phyloP scores from a whole-genome alignment of 2,329 filamentous ascomycete species.

The Beauveria brongniartii region DNA sequence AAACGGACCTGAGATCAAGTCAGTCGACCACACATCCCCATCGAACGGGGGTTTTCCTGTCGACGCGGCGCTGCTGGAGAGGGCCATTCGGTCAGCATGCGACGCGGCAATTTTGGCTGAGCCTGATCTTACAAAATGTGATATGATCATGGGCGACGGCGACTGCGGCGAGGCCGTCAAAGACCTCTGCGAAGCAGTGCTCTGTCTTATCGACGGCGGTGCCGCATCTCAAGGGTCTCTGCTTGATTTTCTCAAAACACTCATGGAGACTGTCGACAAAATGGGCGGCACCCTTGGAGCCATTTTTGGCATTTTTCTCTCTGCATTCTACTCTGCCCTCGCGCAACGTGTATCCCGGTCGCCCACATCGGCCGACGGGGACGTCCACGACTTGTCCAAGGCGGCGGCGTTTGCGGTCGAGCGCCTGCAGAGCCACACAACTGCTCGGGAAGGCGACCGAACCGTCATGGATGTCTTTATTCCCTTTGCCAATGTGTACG shows the following conservation, averaged over 20 bases:
- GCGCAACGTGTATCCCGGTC: constrained; percentile 24
- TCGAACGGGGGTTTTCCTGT: constrained; percentile 41
- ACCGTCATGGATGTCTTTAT: constrained; percentile 51
- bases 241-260: constrained; percentile 35
- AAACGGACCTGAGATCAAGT: not conserved
- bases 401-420: constrained; percentile 35
- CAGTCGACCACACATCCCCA: constrained; percentile 17
- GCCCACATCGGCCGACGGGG: constrained; percentile 19
- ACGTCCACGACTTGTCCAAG: constrained; percentile 26
- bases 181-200: constrained; percentile 38
- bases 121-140: constrained; percentile 54
- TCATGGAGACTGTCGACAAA: constrained; percentile 46
- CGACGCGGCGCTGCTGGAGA: constrained; percentile 43
- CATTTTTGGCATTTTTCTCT: constrained; percentile 47
- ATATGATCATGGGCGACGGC: constrained; percentile 56
- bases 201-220: constrained; percentile 37
- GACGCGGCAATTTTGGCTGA: constrained; percentile 47
- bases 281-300: constrained; percentile 47
- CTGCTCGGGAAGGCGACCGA: constrained; percentile 45
- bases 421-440: constrained; percentile 42
- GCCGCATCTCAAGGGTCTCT: constrained; percentile 35
- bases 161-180: constrained; percentile 57
- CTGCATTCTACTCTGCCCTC: constrained; percentile 35
- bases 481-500: constrained; percentile 41
- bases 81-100: constrained; percentile 47